phyloP scores from a whole-genome alignment of 2,329 filamentous ascomycete species.

The Kalaharituber pfeilii region DNA sequence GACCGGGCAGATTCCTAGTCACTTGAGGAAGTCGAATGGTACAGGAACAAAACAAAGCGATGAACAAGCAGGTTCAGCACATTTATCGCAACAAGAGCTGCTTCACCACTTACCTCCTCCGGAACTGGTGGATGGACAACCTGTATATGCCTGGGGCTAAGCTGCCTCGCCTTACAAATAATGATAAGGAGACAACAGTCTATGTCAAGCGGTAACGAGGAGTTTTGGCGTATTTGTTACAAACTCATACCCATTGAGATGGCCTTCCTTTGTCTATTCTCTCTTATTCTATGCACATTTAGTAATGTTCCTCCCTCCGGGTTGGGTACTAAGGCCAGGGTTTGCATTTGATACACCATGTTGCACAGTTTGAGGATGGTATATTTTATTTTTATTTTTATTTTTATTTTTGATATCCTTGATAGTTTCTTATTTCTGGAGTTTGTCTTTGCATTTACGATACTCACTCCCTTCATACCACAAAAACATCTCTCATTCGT shows the following conservation, averaged over 20 bases:
- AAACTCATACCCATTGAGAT: background rate
- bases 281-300: too few relatives aligned
- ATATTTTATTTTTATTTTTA: too few relatives aligned
- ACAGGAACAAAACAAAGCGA: too few relatives aligned
- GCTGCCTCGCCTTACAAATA: background rate
- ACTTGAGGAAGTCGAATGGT: too few relatives aligned
- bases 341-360: too few relatives aligned
- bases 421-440: background rate
- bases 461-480: too few relatives aligned
- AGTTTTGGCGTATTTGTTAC: background rate
- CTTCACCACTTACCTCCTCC: background rate
- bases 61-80: background rate
- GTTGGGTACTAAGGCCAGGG: too few relatives aligned
- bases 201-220: background rate
- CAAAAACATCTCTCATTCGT: too few relatives aligned
- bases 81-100: background rate
- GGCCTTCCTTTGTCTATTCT: background rate
- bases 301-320: too few relatives aligned
- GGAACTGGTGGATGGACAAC: background rate
- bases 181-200: background rate
- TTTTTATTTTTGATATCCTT: too few relatives aligned
- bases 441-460: background rate
- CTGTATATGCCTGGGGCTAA: background rate
- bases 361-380: too few relatives aligned
- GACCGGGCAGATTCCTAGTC: too few relatives aligned